Conservation (phyloP, 1,139 yeast genomes). For the Sugiyamaella grinbergsii region DNA sequence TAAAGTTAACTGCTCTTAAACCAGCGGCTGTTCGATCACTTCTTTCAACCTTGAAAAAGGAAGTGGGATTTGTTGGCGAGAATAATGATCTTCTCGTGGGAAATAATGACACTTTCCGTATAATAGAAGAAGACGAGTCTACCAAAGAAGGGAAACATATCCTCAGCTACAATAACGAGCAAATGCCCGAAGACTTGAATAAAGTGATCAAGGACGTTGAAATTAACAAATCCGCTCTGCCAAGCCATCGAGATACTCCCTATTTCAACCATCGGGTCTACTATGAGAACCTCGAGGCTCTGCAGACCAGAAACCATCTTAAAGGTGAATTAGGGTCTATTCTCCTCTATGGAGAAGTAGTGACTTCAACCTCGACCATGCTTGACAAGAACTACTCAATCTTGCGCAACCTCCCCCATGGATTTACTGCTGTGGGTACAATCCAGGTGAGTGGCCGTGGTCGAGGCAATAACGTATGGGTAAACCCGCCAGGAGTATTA, state of each 20-base stretch:
- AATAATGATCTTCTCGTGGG: slow-evolving; percentile 52
- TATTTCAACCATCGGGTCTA: slow-evolving; percentile 67
- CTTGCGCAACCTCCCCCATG: slow-evolving; percentile 64
- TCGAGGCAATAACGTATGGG: slow-evolving; percentile 94
- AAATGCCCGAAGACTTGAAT: slow-evolving; percentile 52
- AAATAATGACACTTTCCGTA: slow-evolving; percentile 50
- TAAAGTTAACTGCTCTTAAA: slow-evolving; percentile 48
- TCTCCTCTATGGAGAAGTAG: slow-evolving; percentile 80
- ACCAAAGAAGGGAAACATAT: slow-evolving; percentile 19
- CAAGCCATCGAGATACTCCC: slow-evolving; percentile 55
- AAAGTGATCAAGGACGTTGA: slow-evolving; percentile 57
- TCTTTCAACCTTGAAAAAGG: slow-evolving; percentile 39
- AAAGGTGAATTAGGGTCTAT: slow-evolving; percentile 56
- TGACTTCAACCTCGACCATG: slow-evolving; percentile 82
- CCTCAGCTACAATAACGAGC: slow-evolving; percentile 28
- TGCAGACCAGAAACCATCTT: slow-evolving; percentile 35
- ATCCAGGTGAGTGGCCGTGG: slow-evolving; percentile 92
- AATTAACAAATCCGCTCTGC: slow-evolving; percentile 51
- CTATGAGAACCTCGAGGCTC: slow-evolving; percentile 49
- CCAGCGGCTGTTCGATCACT: slow-evolving; percentile 37
- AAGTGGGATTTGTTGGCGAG: slow-evolving; percentile 48
- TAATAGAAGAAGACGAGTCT: slow-evolving; percentile 22
- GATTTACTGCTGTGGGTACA: slow-evolving; percentile 72
- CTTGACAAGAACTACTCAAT: slow-evolving; percentile 70
- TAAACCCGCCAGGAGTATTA: slow-evolving; percentile 88